These are phyloP conservation scores for Amphibolis antarctica DNA, from an alignment of 106 monocot species.

Conservation along the genomic window DNA sequence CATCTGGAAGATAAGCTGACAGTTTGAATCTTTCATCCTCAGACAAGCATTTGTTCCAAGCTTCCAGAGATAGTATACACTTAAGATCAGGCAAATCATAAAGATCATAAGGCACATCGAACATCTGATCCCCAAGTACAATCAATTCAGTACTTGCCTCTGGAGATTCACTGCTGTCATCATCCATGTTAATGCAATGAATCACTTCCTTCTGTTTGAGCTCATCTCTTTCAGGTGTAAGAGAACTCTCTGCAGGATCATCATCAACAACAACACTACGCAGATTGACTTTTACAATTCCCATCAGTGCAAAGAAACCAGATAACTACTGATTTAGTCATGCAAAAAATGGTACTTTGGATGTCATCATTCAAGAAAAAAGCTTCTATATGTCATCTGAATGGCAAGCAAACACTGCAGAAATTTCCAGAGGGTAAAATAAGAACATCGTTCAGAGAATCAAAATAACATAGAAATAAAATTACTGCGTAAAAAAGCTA, in stretches of 20 bases:
- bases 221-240: constrained; percentile 6
- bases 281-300: constrained; percentile 42
- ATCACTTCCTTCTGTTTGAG: constrained; percentile 17
- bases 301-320: constrained; percentile 45
- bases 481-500: too few relatives aligned
- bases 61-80: constrained; percentile 67
- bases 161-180: constrained; percentile 39
- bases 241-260: constrained; percentile 2
- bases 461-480: too few relatives aligned
- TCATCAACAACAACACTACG: constrained; percentile 15
- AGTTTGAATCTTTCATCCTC: constrained; percentile 78
- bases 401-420: constrained; percentile 2
- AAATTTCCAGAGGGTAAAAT: neutral
- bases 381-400: neutral
- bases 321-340: constrained; percentile 13
- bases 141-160: constrained; percentile 55
- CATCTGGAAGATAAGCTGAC: constrained; percentile 70
- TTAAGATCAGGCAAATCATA: constrained; percentile 57
- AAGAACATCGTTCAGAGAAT: neutral
- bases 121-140: constrained; percentile 40
- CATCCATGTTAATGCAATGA: neutral
- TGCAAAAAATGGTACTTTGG: constrained; percentile 5
- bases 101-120: constrained; percentile 67
- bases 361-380: neutral
- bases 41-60: constrained; percentile 73